Evolutionary conservation across 108 stramenopile genomes (phyloP).

Genomic region (Cyclostephanos invisitatus): DNA sequence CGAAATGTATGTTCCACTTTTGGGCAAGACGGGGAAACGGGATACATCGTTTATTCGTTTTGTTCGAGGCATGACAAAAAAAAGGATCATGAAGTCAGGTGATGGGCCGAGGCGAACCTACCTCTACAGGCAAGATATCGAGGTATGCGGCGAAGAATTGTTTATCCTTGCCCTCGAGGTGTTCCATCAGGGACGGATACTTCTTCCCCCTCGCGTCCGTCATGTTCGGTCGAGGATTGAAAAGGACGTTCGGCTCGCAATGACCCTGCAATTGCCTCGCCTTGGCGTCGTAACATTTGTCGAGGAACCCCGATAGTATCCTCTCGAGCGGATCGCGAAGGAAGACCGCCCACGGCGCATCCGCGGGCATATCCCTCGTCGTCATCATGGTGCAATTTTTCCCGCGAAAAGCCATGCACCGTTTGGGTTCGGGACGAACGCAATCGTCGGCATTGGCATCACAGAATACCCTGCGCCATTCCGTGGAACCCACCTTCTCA

Average conservation of each 20-base stretch:
- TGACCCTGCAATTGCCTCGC: conserved; percentile 10
- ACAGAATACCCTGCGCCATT: conserved; percentile 44
- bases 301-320: conserved; percentile 54
- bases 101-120: neutral
- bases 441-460: conserved; percentile 36
- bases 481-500: conserved; percentile 46
- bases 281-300: conserved; percentile 45
- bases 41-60: neutral
- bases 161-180: conserved; percentile 29
- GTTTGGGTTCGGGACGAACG: conserved; percentile 1
- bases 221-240: conserved; percentile 21
- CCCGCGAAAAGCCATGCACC: conserved; percentile 8
- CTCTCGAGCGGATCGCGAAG: conserved; percentile 68
- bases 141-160: conserved; percentile 54
- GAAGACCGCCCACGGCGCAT: conserved; percentile 54
- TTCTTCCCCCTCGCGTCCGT: neutral
- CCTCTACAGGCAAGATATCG: conserved; percentile 52
- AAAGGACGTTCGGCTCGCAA: conserved; percentile 41
- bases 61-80: neutral
- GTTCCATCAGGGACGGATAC: conserved; percentile 12
- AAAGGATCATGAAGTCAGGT: neutral
- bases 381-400: conserved; percentile 28
- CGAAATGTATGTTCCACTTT: conserved; percentile 65
- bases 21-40: neutral
- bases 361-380: conserved; percentile 8